Evolutionary conservation across 148 eudicot genomes (phyloP).

Genomic region (Rhododendron williamsianum): DNA sequence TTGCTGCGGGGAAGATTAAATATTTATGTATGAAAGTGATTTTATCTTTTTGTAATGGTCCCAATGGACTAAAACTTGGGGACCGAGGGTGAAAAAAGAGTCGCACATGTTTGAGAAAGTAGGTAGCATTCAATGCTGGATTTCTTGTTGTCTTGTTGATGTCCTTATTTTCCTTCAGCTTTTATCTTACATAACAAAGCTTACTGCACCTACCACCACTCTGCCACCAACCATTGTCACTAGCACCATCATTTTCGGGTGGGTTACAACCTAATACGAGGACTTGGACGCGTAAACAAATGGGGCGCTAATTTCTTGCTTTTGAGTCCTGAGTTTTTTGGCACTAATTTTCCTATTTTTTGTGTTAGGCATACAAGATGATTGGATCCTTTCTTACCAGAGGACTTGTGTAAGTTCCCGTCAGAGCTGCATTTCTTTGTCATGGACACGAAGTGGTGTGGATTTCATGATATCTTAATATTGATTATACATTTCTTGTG

Average conservation of each 20-base stretch:
- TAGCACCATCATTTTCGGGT: neutral
- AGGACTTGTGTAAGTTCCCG: conserved; percentile 68
- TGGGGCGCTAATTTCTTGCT: neutral
- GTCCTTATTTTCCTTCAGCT: neutral
- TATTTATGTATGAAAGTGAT: neutral
- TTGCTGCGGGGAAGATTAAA: neutral
- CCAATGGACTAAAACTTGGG: neutral
- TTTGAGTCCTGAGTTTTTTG: neutral
- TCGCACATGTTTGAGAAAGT: neutral
- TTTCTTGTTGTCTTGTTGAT: neutral
- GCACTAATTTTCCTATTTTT: conserved; percentile 13
- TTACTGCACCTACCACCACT: neutral
- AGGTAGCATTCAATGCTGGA: neutral
- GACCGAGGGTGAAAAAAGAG: neutral
- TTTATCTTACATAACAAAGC: neutral
- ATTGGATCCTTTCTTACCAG: conserved; percentile 82
- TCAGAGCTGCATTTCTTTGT: neutral
- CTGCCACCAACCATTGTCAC: neutral
- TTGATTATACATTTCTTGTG: conserved; percentile 5
- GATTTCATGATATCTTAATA: neutral
- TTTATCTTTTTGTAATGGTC: neutral
- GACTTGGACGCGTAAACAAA: neutral
- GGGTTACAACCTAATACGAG: neutral
- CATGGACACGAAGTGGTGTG: neutral
- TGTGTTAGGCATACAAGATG: conserved; percentile 64